phyloP scores from a whole-genome alignment of 2,329 filamentous ascomycete genomes.

The Trichoderma koningii region DNA sequence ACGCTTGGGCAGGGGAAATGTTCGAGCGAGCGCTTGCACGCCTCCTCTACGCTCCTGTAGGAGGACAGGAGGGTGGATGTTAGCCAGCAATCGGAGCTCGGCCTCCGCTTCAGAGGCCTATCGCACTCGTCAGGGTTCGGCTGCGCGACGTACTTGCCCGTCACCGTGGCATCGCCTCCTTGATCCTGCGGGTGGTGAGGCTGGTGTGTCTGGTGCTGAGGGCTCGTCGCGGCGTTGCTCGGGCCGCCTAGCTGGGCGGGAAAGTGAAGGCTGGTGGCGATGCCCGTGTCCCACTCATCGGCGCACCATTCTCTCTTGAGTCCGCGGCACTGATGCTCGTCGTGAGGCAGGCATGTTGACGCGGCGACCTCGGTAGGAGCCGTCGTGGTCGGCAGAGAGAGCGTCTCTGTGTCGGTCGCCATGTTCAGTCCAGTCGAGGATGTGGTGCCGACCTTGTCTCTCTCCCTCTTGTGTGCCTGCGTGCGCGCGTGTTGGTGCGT shows the following conservation, averaged over 20 bases:
- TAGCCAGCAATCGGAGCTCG: conserved; percentile 23
- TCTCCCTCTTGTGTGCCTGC: neutral
- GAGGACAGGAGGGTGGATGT: conserved; percentile 29
- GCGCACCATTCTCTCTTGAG: conserved; percentile 28
- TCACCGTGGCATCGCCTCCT: conserved; percentile 16
- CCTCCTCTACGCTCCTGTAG: conserved; percentile 42
- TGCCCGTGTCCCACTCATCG: conserved; percentile 39
- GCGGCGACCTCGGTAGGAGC: conserved; percentile 38
- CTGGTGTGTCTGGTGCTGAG: conserved; percentile 20
- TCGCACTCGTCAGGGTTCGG: conserved; percentile 14
- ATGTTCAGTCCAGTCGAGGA: conserved; percentile 28
- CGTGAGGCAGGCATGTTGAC: conserved; percentile 32
- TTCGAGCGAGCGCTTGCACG: conserved; percentile 43
- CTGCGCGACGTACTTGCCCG: conserved; percentile 27
- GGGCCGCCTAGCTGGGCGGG: neutral
- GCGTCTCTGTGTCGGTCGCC: conserved; percentile 40
- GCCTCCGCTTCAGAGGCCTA: conserved; percentile 15
- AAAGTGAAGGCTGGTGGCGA: conserved; percentile 29
- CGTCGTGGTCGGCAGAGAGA: conserved; percentile 39
- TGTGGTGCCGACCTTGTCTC: neutral
- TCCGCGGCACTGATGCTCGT: conserved; percentile 30
- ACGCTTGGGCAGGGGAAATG: conserved; percentile 48
- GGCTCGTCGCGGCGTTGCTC: conserved; percentile 19
- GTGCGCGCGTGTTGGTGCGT: neutral
- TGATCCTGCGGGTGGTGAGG: conserved; percentile 22